Percentiles rank a stretch among this genome's conserved stretches.
Conservation (phyloP, 2,329 filamentous ascomycete species). For the Penicillium vulpinum region DNA sequence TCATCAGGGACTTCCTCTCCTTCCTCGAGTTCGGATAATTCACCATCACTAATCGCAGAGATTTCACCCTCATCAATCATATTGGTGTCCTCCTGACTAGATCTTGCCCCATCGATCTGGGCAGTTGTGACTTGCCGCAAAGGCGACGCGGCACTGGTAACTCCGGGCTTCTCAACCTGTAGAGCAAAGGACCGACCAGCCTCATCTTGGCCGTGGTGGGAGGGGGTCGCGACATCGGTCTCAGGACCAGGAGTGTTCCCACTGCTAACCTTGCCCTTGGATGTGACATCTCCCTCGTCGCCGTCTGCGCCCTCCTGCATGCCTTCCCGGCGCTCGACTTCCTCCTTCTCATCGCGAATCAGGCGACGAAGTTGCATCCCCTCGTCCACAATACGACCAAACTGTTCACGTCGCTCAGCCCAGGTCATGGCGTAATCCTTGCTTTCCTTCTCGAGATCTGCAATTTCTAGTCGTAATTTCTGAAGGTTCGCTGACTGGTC, state of each 20-base stretch:
- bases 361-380: conserved; percentile 80
- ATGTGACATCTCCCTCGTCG: conserved; percentile 53
- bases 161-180: conserved; percentile 35
- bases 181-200: conserved; percentile 25
- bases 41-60: conserved; percentile 35
- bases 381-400: conserved; percentile 85
- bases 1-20: conserved; percentile 52
- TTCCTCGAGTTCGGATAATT: conserved; percentile 46
- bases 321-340: conserved; percentile 82
- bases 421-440: conserved; percentile 78
- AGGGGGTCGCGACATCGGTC: conserved; percentile 46
- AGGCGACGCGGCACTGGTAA: conserved; percentile 37
- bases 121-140: conserved; percentile 38
- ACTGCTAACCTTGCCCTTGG: conserved; percentile 49
- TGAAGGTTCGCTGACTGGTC: conserved; percentile 76
- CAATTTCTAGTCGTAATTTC: conserved; percentile 85
- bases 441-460: conserved; percentile 81
- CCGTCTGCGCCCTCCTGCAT: conserved; percentile 66
- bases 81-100: conserved; percentile 57
- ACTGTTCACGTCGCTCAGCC: conserved; percentile 81
- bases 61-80: conserved; percentile 58
- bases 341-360: conserved; percentile 93
- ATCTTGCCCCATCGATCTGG: conserved; percentile 39
- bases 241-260: conserved; percentile 53
- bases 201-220: conserved; percentile 38